Conservation (phyloP, 2,329 filamentous ascomycete genomes). For the Aureobasidium sp. region DNA sequence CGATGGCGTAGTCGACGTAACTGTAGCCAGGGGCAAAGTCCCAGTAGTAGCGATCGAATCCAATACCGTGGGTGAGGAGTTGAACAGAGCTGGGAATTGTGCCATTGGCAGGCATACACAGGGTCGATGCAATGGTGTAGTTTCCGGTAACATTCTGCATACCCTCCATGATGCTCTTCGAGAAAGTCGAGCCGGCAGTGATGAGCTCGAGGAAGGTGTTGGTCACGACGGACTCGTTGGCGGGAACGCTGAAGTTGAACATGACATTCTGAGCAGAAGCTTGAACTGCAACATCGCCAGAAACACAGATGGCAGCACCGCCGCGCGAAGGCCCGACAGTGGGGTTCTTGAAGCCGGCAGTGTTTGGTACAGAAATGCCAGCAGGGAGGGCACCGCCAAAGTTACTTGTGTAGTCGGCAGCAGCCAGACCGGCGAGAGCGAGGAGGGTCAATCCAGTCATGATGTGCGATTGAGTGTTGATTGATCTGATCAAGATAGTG, state of each 20-base stretch:
- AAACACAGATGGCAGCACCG: constrained; percentile 21
- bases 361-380: constrained; percentile 9
- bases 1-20: constrained; percentile 33
- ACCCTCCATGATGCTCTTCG: constrained; percentile 12
- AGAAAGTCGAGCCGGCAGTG: constrained; percentile 13
- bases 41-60: constrained; percentile 28
- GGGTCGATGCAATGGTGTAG: constrained; percentile 16
- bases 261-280: constrained; percentile 21
- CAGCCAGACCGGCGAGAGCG: constrained; percentile 4
- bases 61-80: constrained; percentile 33
- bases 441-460: constrained; percentile 3
- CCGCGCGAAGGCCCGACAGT: constrained; percentile 16
- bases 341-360: constrained; percentile 16
- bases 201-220: constrained; percentile 18
- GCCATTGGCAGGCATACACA: constrained; percentile 19
- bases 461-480: not conserved
- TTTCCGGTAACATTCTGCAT: constrained; percentile 14
- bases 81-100: constrained; percentile 24
- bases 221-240: constrained; percentile 22
- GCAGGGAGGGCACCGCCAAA: constrained; percentile 10
- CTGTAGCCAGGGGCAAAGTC: constrained; percentile 31
- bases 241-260: constrained; percentile 20
- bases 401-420: not conserved
- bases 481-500: not conserved
- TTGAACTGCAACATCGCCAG: constrained; percentile 19